phyloP scores from a whole-genome alignment of 345 rosid genomes.

The Aethionema arabicum region DNA sequence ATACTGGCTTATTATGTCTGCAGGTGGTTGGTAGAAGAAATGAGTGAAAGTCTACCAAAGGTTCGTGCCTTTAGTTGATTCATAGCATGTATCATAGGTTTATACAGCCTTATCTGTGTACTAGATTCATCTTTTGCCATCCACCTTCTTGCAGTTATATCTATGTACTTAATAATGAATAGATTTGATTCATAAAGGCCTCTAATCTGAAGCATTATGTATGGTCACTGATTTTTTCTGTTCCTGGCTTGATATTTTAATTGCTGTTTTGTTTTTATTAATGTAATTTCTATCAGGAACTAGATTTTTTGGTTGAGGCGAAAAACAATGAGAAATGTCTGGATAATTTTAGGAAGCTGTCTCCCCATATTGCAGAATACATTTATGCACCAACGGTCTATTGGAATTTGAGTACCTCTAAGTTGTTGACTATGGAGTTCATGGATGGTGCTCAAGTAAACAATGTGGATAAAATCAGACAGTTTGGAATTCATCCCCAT shows the following conservation, averaged over 20 bases:
- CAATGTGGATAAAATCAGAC: slow-evolving; percentile 63
- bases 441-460: slow-evolving; percentile 88
- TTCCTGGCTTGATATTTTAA: slow-evolving; percentile 17
- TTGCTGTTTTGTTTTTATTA: neutral
- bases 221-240: neutral
- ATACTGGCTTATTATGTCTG: slow-evolving; percentile 35
- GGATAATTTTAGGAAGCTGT: slow-evolving; percentile 79
- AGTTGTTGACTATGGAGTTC: slow-evolving; percentile 89
- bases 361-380: slow-evolving; percentile 83
- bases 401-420: slow-evolving; percentile 87
- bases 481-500: slow-evolving; percentile 70
- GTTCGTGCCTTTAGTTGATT: slow-evolving; percentile 45
- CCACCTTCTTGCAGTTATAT: neutral
- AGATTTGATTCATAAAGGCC: neutral
- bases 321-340: slow-evolving; percentile 83
- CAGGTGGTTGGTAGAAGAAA: slow-evolving; percentile 95
- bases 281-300: slow-evolving; percentile 54
- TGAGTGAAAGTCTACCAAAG: slow-evolving; percentile 87
- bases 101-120: neutral
- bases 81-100: neutral
- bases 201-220: neutral
- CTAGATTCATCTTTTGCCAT: neutral
- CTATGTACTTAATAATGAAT: neutral
- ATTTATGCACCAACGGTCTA: slow-evolving; percentile 76
- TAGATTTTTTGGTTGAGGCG: slow-evolving; percentile 90